phyloP scores from a whole-genome alignment of 2,329 filamentous ascomycete species.

The Ceratocystis destructans region DNA sequence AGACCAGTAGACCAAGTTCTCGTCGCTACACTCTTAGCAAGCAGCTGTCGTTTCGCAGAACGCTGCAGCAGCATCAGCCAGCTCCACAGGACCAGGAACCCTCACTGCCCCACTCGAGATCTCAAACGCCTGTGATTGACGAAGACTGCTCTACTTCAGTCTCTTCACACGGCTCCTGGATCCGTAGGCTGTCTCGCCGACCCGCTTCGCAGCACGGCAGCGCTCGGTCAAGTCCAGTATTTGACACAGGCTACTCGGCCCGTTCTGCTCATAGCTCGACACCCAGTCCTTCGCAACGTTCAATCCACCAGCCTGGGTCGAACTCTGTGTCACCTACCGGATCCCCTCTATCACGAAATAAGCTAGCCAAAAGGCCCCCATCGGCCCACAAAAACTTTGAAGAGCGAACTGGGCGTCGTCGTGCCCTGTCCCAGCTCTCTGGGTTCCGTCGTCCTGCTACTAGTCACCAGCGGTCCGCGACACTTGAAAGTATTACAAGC shows the following conservation, averaged over 20 bases:
- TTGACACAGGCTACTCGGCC: slow-evolving; percentile 29
- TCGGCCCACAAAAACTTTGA: slow-evolving; percentile 38
- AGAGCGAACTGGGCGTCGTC: slow-evolving; percentile 30
- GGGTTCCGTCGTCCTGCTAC: slow-evolving; percentile 61
- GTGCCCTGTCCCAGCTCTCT: slow-evolving; percentile 47
- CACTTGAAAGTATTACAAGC: slow-evolving; percentile 35
- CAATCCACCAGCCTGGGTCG: slow-evolving; percentile 17
- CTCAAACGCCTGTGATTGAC: slow-evolving; percentile 22
- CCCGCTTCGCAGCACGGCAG: slow-evolving; percentile 52
- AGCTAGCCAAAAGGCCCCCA: slow-evolving; percentile 60
- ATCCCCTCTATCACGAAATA: slow-evolving; percentile 49
- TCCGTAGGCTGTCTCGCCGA: slow-evolving; percentile 54
- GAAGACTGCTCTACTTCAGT: slow-evolving; percentile 42
- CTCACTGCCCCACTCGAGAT: slow-evolving; percentile 20
- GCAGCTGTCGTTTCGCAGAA: slow-evolving; percentile 17
- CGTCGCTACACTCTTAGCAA: slow-evolving; percentile 19
- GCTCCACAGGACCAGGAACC: not conserved
- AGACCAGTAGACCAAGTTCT: slow-evolving; percentile 22
- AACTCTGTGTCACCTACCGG: slow-evolving; percentile 23
- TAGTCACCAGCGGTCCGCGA: slow-evolving; percentile 63
- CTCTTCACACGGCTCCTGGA: slow-evolving; percentile 53
- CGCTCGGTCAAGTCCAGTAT: slow-evolving; percentile 48
- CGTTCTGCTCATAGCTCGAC: not conserved
- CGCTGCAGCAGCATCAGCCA: slow-evolving; percentile 9
- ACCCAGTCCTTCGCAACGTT: not conserved